Evolutionary conservation across 768 basidiomycete genomes (phyloP).

Genomic region (Tremella fuciformis): DNA sequence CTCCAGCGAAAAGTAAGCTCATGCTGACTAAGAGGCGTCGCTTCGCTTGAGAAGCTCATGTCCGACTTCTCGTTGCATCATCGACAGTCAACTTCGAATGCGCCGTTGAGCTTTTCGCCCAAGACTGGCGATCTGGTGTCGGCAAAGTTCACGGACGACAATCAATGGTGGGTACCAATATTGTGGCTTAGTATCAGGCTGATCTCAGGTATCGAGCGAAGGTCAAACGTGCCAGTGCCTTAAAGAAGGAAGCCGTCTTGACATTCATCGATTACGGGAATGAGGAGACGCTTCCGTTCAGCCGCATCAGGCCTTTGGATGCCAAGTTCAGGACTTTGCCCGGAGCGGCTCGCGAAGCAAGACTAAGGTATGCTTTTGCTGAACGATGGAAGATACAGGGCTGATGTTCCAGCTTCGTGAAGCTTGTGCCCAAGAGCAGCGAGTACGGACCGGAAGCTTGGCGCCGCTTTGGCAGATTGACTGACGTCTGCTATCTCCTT

Average conservation of each 20-base stretch:
- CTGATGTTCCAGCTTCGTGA: constrained; percentile 67
- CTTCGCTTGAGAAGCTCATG: constrained; percentile 90
- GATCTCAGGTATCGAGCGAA: constrained; percentile 72
- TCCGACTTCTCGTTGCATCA: constrained; percentile 86
- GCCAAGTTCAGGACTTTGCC: constrained; percentile 82
- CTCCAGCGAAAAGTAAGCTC: too few relatives aligned
- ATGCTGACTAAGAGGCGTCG: constrained; percentile 63
- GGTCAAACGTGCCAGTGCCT: constrained; percentile 75
- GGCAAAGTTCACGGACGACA: constrained; percentile 77
- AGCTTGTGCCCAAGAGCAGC: constrained; percentile 71
- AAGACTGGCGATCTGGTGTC: constrained; percentile 85
- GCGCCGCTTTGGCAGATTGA: constrained; percentile 77
- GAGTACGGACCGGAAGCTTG: constrained; percentile 84
- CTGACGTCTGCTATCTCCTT: constrained; percentile 56
- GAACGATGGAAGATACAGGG: constrained; percentile 2
- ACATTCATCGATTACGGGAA: constrained; percentile 86
- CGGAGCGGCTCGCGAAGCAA: constrained; percentile 91
- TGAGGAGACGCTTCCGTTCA: constrained; percentile 78
- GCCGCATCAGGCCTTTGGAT: constrained; percentile 77
- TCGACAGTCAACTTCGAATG: constrained; percentile 59
- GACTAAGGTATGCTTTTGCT: constrained; percentile 54
- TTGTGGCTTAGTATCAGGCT: not conserved
- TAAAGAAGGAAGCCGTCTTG: constrained; percentile 92
- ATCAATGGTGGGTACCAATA: constrained; percentile 65
- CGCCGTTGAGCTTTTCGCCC: constrained; percentile 71